A percentile compares a stretch with the other conserved stretches of the same genome.
phyloP scores from a whole-genome alignment of 371 early-diverging fungal species.

The Haplosporangium sp. region DNA sequence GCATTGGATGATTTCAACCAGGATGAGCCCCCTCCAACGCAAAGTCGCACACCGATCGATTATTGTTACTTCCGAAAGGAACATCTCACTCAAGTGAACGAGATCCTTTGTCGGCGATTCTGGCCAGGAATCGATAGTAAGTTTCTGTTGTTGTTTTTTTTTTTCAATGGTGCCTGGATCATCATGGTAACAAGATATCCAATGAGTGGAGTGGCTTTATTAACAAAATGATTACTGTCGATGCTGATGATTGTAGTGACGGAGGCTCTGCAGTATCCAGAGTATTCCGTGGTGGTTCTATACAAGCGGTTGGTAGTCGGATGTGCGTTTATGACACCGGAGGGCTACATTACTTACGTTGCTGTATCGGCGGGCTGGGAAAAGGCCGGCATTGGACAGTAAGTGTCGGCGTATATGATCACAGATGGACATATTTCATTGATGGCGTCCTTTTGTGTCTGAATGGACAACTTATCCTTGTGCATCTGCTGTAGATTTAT shows the following conservation, averaged over 20 bases:
- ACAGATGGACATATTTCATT: not conserved
- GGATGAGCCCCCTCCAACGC: not conserved
- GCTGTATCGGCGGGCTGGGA: conserved; percentile 91
- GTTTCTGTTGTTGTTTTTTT: conserved; percentile 9
- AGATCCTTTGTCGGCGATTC: conserved; percentile 79
- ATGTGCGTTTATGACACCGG: conserved; percentile 95
- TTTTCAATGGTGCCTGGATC: too few species aligned
- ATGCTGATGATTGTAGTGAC: conserved; percentile 64
- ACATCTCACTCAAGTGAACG: conserved; percentile 84
- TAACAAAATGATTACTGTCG: too few species aligned
- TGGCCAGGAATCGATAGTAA: conserved; percentile 94
- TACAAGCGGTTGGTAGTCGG: conserved; percentile 86
- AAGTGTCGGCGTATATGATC: conserved; percentile 34
- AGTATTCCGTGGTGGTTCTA: conserved; percentile 87
- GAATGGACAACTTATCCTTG: not conserved
- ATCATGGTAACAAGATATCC: too few species aligned
- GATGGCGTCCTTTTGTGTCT: not conserved
- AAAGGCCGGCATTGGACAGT: conserved; percentile 84
- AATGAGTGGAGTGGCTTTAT: too few species aligned
- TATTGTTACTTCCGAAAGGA: conserved; percentile 82
- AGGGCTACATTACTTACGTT: conserved; percentile 92
- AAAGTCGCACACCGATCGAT: conserved; percentile 71
- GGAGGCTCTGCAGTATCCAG: conserved; percentile 87
- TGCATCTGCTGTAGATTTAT: conserved; percentile 67
- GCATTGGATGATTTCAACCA: conserved; percentile 12